Conservation (phyloP, 2,329 filamentous ascomycete species). For the Bipolaris sorokiniana region DNA sequence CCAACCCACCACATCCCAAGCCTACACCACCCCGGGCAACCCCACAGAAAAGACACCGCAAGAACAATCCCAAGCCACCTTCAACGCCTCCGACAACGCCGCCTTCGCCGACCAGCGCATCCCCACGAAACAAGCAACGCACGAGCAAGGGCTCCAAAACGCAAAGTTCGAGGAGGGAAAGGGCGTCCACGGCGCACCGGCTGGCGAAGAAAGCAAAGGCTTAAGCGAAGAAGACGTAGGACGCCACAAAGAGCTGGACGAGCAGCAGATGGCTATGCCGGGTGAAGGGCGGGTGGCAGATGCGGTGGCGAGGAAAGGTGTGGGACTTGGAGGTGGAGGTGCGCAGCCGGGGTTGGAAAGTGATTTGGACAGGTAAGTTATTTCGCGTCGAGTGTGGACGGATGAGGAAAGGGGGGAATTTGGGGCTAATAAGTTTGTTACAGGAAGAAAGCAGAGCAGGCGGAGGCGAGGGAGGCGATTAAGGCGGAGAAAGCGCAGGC, state of each 20-base stretch:
- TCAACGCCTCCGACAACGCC: conserved; percentile 45
- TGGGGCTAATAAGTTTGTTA: too few relatives aligned
- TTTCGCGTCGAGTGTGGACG: too few relatives aligned
- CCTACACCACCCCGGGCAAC: conserved; percentile 57
- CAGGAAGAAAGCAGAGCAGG: conserved; percentile 59
- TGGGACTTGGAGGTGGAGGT: conserved; percentile 43
- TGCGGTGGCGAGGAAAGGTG: conserved; percentile 48
- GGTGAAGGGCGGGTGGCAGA: conserved; percentile 54
- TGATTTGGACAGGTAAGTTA: conserved; percentile 54
- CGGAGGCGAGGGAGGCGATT: conserved; percentile 49
- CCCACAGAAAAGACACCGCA: conserved; percentile 51
- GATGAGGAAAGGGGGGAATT: too few relatives aligned
- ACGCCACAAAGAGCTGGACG: conserved; percentile 55
- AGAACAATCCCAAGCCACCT: conserved; percentile 44
- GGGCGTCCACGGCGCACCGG: conserved; percentile 53
- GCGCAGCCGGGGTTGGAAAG: conserved; percentile 50
- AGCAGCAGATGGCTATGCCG: conserved; percentile 55
- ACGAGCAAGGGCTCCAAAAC: conserved; percentile 49
- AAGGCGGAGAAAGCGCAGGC: conserved; percentile 48
- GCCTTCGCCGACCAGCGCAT: conserved; percentile 45
- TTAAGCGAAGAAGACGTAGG: conserved; percentile 51
- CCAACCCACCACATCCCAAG: conserved; percentile 53
- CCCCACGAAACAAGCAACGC: conserved; percentile 47
- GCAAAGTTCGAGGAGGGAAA: conserved; percentile 32
- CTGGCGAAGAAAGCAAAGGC: conserved; percentile 54